Conservation (phyloP, 2,329 filamentous ascomycete genomes). For the Hypoxylon sp. region DNA sequence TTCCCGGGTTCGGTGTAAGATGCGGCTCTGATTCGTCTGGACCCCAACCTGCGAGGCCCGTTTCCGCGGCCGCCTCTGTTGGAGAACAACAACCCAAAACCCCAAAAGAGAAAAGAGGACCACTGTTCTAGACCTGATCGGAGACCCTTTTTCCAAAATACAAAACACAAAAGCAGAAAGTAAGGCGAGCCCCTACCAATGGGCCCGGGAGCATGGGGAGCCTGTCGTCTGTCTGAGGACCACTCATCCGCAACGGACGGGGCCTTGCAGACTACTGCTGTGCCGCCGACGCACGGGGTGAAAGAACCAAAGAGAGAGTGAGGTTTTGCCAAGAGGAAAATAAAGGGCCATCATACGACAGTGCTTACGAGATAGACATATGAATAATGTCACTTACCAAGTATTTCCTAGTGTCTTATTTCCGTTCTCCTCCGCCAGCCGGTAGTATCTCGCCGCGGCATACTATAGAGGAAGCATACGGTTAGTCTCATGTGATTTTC, state of each 20-base stretch:
- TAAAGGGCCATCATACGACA: slow-evolving; percentile 35
- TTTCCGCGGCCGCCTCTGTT: slow-evolving; percentile 39
- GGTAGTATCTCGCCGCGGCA: slow-evolving; percentile 88
- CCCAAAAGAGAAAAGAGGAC: slow-evolving; percentile 24
- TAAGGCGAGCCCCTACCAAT: slow-evolving; percentile 46
- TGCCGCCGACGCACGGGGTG: slow-evolving; percentile 46
- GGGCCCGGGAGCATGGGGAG: slow-evolving; percentile 43
- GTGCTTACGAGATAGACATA: slow-evolving; percentile 34
- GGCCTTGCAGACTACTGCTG: slow-evolving; percentile 43
- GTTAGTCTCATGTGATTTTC: slow-evolving; percentile 65
- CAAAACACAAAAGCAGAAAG: slow-evolving; percentile 38
- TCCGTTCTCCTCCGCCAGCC: slow-evolving; percentile 88
- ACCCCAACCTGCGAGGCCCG: slow-evolving; percentile 42
- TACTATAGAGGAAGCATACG: slow-evolving; percentile 66
- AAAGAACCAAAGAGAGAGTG: slow-evolving; percentile 35
- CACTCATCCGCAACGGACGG: slow-evolving; percentile 46
- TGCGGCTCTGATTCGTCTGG: slow-evolving; percentile 44
- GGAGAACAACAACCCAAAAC: slow-evolving; percentile 24
- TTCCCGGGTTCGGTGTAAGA: slow-evolving; percentile 49
- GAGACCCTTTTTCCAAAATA: slow-evolving; percentile 22
- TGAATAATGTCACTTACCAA: slow-evolving; percentile 75
- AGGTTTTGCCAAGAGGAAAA: slow-evolving; percentile 35
- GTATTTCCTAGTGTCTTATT: slow-evolving; percentile 93
- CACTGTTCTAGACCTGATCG: slow-evolving; percentile 41
- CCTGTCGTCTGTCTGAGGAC: slow-evolving; percentile 54